A percentile compares a stretch with the other conserved stretches of the same genome.
Conservation (phyloP, 805 yeast species). For the Torulaspora maleeae region DNA sequence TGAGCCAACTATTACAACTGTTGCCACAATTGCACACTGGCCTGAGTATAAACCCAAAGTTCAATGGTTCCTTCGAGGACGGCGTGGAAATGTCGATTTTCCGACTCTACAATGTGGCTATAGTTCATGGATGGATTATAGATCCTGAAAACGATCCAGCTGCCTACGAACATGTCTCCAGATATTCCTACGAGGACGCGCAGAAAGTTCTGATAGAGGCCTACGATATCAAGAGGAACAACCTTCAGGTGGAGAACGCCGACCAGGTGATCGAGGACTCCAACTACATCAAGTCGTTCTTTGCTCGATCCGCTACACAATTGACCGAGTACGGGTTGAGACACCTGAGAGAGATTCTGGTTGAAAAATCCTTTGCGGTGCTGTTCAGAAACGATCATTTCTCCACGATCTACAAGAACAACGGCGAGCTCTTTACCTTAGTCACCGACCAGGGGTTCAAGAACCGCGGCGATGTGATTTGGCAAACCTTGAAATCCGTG, state of each 20-base stretch:
- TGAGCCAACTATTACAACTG: constrained; percentile 44
- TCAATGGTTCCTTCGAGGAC: constrained; percentile 55
- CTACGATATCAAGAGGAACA: constrained; percentile 35
- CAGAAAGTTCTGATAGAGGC: constrained; percentile 53
- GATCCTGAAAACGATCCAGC: constrained; percentile 37
- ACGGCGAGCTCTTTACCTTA: constrained; percentile 52
- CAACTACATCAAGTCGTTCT: constrained; percentile 42
- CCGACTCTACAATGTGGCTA: constrained; percentile 49
- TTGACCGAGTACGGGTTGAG: constrained; percentile 64
- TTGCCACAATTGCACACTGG: constrained; percentile 69
- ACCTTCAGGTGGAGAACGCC: constrained; percentile 21
- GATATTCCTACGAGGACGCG: constrained; percentile 53
- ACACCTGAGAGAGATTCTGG: constrained; percentile 42
- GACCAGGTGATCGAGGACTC: constrained; percentile 36
- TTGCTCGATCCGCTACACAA: constrained; percentile 66
- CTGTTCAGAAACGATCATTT: constrained; percentile 91
- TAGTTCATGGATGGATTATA: constrained; percentile 85
- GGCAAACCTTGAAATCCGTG: constrained; percentile 72
- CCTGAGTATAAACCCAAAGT: constrained; percentile 63
- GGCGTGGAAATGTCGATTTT: constrained; percentile 55
- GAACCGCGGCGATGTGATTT: constrained; percentile 50
- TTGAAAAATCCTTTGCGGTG: constrained; percentile 55
- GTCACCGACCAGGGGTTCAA: constrained; percentile 71
- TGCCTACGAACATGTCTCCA: constrained; percentile 37
- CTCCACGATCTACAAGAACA: constrained; percentile 56